Evolutionary conservation across 23 red algal species (phyloP).

Genomic region (Gracilaria domingensis): DNA sequence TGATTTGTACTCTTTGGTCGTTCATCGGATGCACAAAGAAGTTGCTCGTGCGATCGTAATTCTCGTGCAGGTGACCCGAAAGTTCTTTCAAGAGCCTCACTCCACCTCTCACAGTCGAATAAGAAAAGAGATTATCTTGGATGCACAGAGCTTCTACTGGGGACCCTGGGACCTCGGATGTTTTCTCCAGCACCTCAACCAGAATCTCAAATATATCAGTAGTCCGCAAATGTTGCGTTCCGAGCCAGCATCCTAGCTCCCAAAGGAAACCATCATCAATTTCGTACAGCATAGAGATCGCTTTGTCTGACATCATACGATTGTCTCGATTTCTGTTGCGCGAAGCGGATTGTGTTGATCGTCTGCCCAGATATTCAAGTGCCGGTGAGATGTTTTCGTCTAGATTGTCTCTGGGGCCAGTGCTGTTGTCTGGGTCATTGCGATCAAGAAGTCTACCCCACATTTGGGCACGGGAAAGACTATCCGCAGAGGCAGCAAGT

Average conservation of each 20-base stretch:
- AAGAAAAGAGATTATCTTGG: slow-evolving; percentile 28
- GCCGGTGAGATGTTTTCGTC: neutral
- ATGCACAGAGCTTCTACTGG: slow-evolving; percentile 41
- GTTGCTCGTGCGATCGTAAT: slow-evolving; percentile 37
- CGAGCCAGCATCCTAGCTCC: slow-evolving; percentile 47
- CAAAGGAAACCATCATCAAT: slow-evolving; percentile 18
- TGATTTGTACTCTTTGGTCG: slow-evolving; percentile 30
- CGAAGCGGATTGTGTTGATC: neutral
- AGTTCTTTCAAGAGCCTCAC: slow-evolving; percentile 46
- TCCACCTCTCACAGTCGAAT: slow-evolving; percentile 11
- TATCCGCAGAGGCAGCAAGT: slow-evolving; percentile 5
- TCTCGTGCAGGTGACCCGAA: slow-evolving; percentile 7
- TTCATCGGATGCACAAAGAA: slow-evolving; percentile 42
- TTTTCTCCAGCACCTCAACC: slow-evolving; percentile 26
- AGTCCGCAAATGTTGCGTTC: slow-evolving; percentile 24
- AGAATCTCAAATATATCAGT: slow-evolving; percentile 37
- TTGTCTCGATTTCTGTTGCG: neutral
- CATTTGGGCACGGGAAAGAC: slow-evolving; percentile 6
- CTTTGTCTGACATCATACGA: slow-evolving; percentile 17
- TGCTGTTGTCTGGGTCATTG: neutral
- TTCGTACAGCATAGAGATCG: slow-evolving; percentile 23
- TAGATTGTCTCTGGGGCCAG: neutral
- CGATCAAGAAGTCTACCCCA: slow-evolving; percentile 20
- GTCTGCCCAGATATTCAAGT: neutral
- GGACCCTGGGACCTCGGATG: slow-evolving; percentile 6